Evolutionary conservation across 371 early-diverging fungal genomes (phyloP).

Genomic region (Syncephalastrum contaminatum): DNA sequence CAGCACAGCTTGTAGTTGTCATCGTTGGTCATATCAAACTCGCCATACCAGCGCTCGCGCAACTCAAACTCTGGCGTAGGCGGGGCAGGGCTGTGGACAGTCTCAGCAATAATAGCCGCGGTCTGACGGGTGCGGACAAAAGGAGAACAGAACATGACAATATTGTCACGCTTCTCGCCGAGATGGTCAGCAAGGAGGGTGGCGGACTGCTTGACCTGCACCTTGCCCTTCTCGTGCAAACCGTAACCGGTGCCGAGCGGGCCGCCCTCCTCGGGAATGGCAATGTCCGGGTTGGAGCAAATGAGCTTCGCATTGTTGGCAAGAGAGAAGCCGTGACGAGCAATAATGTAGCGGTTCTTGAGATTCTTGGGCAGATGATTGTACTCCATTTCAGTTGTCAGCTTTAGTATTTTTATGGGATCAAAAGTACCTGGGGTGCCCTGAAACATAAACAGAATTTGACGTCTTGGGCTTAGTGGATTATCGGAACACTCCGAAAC

Average conservation of each 20-base stretch:
- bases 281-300: constrained; percentile 49
- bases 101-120: constrained; percentile 40
- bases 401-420: too few species aligned
- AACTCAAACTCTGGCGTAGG: constrained; percentile 24
- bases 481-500: too few species aligned
- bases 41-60: constrained; percentile 45
- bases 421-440: too few species aligned
- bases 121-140: constrained; percentile 47
- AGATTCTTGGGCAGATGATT: constrained; percentile 39
- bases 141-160: constrained; percentile 45
- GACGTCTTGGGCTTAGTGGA: neutral
- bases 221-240: constrained; percentile 40
- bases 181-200: constrained; percentile 30
- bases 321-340: constrained; percentile 48
- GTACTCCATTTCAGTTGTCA: constrained; percentile 9
- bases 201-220: constrained; percentile 44
- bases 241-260: constrained; percentile 45
- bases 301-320: constrained; percentile 45
- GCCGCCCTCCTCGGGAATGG: constrained; percentile 44
- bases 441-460: neutral
- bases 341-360: constrained; percentile 45
- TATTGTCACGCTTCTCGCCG: constrained; percentile 16
- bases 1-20: constrained; percentile 39
- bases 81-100: constrained; percentile 1
- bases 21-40: constrained; percentile 43